Base-by-base conservation (phyloP, 2,329 filamentous ascomycete species). In the Pyricularia grisea region DNA sequence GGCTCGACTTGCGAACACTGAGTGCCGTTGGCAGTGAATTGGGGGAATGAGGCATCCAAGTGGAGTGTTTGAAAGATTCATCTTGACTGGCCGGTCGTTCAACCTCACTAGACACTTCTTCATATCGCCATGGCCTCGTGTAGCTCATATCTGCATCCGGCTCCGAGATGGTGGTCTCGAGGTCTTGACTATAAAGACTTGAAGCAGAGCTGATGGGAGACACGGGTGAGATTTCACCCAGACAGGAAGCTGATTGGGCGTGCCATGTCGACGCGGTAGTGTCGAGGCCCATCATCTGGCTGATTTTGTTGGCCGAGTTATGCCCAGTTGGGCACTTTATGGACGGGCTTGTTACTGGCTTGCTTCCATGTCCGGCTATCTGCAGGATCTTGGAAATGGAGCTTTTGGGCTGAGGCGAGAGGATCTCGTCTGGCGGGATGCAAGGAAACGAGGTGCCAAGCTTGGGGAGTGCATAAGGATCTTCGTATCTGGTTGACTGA, bases 211-310 rank as follows among this genome's bases (percentile, higher is more conserved):
- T 68, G 42, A 61, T 66, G 31, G 70, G 67, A 30, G 71, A 74
- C 23, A 72, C 27, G 2, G 73, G 71, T 1, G 73, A 73, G 1
- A 71, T 67, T 1, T 72, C 72, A 2, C 70, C 36, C 9, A 28
- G 27, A 1, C 14, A 25, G 11, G 11, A 50, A 20, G 14, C 20
- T 68, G 17, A 12, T 55, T 30, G 14, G 61, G 25, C 33, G 65
- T 25, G n/a, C 60, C 36, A 68, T 58, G 68, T n/a, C 65, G 68
- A 67, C 25, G 30, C 33, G 68, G 23, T 68, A 75, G n/a, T 64
- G 60, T 80, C 78, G 31, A 79, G 74, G 1, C 81, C 81, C 5
- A 76, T 82, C 17, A 83, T 75, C 71, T 81, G 79, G 42, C 77
- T 76, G 61, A 82, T 75, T 74, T 83, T 83, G 63, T 75, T 74